These are phyloP conservation scores for Aspergillus panamensis DNA, from an alignment of 495 filamentous ascomycete genomes.

Conservation along the genomic window DNA sequence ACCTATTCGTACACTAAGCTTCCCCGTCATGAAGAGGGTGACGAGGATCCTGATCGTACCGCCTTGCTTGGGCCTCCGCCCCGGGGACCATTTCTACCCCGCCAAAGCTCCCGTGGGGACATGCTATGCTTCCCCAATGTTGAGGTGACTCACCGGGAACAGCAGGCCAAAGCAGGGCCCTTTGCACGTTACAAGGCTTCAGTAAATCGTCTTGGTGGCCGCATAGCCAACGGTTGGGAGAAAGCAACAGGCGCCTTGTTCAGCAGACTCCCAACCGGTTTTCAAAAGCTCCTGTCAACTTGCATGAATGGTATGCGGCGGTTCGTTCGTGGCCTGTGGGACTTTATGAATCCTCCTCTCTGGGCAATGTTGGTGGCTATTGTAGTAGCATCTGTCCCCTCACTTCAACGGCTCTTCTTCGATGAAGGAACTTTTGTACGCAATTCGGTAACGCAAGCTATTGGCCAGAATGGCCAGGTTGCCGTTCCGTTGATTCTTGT, in stretches of 20 bases:
- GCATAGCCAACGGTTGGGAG: slow-evolving; percentile 22
- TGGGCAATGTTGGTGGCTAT: slow-evolving; percentile 94
- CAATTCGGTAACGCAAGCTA: slow-evolving; percentile 87
- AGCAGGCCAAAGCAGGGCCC: slow-evolving; percentile 20
- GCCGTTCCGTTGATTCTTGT: slow-evolving; percentile 94
- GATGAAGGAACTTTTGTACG: slow-evolving; percentile 82
- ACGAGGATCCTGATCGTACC: slow-evolving; percentile 25
- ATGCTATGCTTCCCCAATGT: slow-evolving; percentile 45
- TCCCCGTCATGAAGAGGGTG: slow-evolving; percentile 23
- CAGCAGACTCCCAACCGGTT: slow-evolving; percentile 51
- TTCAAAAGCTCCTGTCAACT: slow-evolving; percentile 52
- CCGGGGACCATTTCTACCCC: slow-evolving; percentile 40
- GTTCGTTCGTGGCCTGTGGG: slow-evolving; percentile 68
- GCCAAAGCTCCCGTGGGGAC: slow-evolving; percentile 36
- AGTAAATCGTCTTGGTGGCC: slow-evolving; percentile 18
- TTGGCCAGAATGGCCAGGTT: slow-evolving; percentile 80
- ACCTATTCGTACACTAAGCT: slow-evolving; percentile 38
- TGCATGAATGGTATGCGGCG: slow-evolving; percentile 39
- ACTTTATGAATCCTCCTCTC: slow-evolving; percentile 96
- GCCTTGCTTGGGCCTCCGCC: slow-evolving; percentile 35
- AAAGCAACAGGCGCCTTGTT: slow-evolving; percentile 31
- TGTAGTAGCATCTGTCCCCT: slow-evolving; percentile 84
- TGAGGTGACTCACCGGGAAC: slow-evolving; percentile 29
- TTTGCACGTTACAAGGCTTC: slow-evolving; percentile 27
- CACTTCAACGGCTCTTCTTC: slow-evolving; percentile 82